These are phyloP conservation scores for Teunomyces tritomae DNA, from an alignment of 805 yeast genomes.

Conservation along the genomic window DNA sequence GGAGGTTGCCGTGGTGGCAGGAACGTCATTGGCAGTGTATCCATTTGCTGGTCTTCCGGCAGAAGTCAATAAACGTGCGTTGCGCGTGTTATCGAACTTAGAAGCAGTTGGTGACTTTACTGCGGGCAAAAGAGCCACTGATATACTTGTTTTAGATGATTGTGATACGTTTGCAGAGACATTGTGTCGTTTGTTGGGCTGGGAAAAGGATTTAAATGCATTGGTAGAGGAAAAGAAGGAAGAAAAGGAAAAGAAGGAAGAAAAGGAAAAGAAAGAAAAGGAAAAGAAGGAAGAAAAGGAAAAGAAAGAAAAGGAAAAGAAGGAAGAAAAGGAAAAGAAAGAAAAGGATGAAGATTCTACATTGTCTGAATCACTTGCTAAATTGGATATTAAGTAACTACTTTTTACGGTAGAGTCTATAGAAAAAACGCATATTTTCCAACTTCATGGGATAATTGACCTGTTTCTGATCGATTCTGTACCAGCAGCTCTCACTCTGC, in stretches of 20 bases:
- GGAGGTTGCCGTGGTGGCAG: constrained; percentile 83
- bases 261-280: neutral
- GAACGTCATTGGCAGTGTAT: constrained; percentile 84
- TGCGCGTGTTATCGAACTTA: constrained; percentile 68
- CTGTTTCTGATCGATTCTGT: constrained; percentile 50
- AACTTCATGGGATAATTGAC: constrained; percentile 62
- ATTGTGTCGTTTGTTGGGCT: constrained; percentile 57
- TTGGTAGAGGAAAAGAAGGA: constrained; percentile 23
- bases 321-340: constrained; percentile 2
- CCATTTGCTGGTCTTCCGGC: constrained; percentile 87
- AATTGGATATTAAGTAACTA: constrained; percentile 14
- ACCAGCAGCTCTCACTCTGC: constrained; percentile 79
- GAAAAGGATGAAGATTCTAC: neutral
- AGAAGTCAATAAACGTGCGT: constrained; percentile 47
- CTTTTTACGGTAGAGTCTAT: constrained; percentile 64
- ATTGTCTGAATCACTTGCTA: constrained; percentile 5
- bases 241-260: neutral
- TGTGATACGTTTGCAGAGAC: constrained; percentile 65
- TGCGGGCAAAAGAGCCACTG: constrained; percentile 48
- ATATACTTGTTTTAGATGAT: constrained; percentile 56
- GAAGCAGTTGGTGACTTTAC: constrained; percentile 77
- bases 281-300: neutral
- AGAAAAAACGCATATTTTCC: constrained; percentile 86
- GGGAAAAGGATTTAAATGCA: constrained; percentile 56
- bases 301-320: neutral